Evolutionary conservation across 768 basidiomycete genomes (phyloP).

Genomic region (Paxillus involutus): DNA sequence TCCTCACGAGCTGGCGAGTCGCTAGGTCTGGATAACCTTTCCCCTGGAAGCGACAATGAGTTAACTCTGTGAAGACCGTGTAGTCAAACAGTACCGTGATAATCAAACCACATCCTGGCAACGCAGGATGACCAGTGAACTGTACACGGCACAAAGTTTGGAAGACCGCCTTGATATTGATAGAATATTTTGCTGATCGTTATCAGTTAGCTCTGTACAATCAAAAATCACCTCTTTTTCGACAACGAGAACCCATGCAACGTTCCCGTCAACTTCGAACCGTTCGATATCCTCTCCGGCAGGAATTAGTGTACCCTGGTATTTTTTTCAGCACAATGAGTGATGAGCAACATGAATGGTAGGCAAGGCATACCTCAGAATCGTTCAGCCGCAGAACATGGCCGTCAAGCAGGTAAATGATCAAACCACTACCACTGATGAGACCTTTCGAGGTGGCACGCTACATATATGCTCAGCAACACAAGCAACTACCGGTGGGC

Average conservation of each 20-base stretch:
- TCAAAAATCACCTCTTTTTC: conserved; percentile 81
- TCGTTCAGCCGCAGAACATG: conserved; percentile 51
- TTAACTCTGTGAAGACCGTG: not conserved
- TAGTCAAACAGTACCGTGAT: conserved; percentile 59
- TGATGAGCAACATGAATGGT: not conserved
- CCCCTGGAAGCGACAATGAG: conserved; percentile 52
- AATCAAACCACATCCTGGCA: conserved; percentile 68
- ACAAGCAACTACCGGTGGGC: not conserved
- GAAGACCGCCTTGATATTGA: conserved; percentile 76
- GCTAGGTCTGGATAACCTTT: conserved; percentile 97
- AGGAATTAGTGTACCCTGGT: conserved; percentile 76
- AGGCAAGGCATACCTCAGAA: conserved; percentile 47
- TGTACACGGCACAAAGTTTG: conserved; percentile 71
- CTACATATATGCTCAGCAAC: conserved; percentile 38
- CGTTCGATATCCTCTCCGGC: conserved; percentile 66
- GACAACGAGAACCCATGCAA: conserved; percentile 81
- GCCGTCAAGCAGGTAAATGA: conserved; percentile 56
- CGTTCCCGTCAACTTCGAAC: conserved; percentile 51
- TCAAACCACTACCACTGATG: conserved; percentile 65
- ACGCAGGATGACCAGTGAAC: conserved; percentile 46
- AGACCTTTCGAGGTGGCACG: conserved; percentile 90
- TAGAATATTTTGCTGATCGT: conserved; percentile 2
- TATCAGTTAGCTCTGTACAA: not conserved
- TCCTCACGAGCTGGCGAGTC: conserved; percentile 80
- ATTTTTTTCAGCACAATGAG: not conserved